Conservation (phyloP, 2,329 filamentous ascomycete genomes). For the Fusarium scirpi region DNA sequence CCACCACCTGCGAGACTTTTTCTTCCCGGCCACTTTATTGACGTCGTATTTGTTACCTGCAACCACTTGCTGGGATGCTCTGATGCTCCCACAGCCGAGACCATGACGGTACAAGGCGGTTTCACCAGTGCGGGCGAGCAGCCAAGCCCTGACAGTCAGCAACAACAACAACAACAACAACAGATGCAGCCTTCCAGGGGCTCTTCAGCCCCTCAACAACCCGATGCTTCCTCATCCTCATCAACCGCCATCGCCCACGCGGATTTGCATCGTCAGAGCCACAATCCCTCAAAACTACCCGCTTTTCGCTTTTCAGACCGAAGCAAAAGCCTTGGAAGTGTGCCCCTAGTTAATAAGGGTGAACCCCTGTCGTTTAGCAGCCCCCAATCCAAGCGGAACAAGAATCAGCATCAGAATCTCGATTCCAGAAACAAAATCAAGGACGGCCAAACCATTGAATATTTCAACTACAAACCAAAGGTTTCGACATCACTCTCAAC, state of each 20-base stretch:
- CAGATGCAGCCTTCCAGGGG: constrained; percentile 4
- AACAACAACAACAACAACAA: constrained; percentile 14
- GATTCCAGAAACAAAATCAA: constrained; percentile 37
- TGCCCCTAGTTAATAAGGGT: constrained; percentile 41
- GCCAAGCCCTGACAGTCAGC: constrained; percentile 40
- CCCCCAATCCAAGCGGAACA: constrained; percentile 28
- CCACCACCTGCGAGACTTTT: constrained; percentile 6
- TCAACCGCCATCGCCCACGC: constrained; percentile 35
- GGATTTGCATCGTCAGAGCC: constrained; percentile 64
- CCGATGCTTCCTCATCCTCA: constrained; percentile 31
- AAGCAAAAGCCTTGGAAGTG: constrained; percentile 43
- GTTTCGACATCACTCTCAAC: constrained; percentile 19
- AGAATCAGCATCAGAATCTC: constrained; percentile 32
- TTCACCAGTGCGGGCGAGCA: constrained; percentile 47
- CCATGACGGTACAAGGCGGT: constrained; percentile 48
- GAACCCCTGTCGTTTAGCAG: constrained; percentile 34
- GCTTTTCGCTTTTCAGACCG: constrained; percentile 67
- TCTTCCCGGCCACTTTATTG: constrained; percentile 11
- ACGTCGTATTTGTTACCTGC: constrained; percentile 36
- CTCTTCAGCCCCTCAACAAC: constrained; percentile 28
- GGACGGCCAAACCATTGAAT: constrained; percentile 12
- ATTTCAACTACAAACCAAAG: constrained; percentile 21
- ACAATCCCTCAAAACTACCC: constrained; percentile 68
- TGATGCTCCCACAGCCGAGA: constrained; percentile 40
- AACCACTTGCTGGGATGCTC: constrained; percentile 46